Percentiles rank a stretch among this genome's conserved stretches.
Conservation (phyloP, 441 rosid genomes). For the Gossypium lobatum region DNA sequence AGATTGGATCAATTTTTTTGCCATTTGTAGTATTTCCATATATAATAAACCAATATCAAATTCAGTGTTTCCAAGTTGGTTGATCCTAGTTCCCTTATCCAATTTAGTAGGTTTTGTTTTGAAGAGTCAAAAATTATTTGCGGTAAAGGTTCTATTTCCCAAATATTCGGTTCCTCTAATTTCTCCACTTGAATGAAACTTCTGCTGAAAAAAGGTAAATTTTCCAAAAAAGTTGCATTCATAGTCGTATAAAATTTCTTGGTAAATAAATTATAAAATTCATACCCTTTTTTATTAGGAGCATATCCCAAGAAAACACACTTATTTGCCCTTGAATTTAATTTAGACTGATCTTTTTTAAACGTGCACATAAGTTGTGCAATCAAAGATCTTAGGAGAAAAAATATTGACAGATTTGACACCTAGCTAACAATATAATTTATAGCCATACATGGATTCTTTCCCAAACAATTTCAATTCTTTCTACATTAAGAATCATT, state of each 20-base stretch:
- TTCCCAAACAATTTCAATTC: too few relatives aligned
- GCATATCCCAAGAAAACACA: not conserved
- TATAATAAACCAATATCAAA: not conserved
- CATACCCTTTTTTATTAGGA: not conserved
- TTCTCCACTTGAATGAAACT: not conserved
- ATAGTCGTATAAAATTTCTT: not conserved
- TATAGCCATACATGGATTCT: not conserved
- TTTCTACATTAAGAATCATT: not conserved
- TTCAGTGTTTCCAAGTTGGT: not conserved
- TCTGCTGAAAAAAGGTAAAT: not conserved
- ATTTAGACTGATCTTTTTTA: not conserved
- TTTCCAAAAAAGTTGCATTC: not conserved
- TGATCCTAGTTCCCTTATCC: not conserved
- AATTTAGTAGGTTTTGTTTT: not conserved
- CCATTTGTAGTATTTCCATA: not conserved
- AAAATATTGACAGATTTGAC: not conserved
- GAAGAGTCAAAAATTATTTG: not conserved
- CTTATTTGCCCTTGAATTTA: not conserved
- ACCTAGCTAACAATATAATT: not conserved
- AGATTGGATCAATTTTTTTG: not conserved
- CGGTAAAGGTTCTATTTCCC: not conserved
- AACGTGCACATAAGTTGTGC: not conserved
- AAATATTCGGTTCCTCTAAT: not conserved
- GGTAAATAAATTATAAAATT: not conserved
- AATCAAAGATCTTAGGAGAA: not conserved